Evolutionary conservation across 257 asterid species (phyloP), one percentile per base, ranked within the genome.

Genomic region (Lavandula angustifolia): DNA sequence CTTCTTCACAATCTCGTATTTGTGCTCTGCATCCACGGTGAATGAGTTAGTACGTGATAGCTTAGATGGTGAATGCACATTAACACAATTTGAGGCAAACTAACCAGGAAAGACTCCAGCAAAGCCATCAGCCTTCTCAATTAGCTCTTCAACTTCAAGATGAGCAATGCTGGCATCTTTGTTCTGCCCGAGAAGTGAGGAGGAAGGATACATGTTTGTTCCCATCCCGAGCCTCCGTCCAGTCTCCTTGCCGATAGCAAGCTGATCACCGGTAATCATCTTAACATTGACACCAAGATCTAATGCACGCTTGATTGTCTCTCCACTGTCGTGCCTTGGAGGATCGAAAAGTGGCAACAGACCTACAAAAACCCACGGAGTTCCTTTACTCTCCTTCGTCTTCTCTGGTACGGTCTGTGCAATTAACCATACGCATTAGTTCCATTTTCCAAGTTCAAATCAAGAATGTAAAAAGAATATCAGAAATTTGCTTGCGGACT

Each of bases 241-340:
- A 0, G 89, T 83, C 49, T 83, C 89, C 75, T 83, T 83, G 7
- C 72, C 86, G 17, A 83, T 83, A 18, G 89, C 89, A 1, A 83
- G 78, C 61, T 83, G 89, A 69, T 83, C 87, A 18, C 91, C 96
- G 0, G 96, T 88, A 48, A 88, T 88, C 96, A 88, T 88, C 80
- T 88, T 88, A 4, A 88, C 96, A 35, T 87, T 88, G 44, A 88
- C 94, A 22, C 96, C 96, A 9, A 88, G 89, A 59, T 82, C 62
- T 3, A 88, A 77, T 8, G 96, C 94, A 9, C 90, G 80, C 22
- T 66, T 82, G 61, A 88, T 88, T 17, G 96, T 88, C 74, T 85
- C 94, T 1, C 80, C 91, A 54, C 96, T 88, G 77, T 88, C 96
- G 37, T 85, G 91, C 69, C 96, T 84, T 12, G 96, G 96, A 10